These are phyloP conservation scores for Aureobasidium melanogenum DNA, from an alignment of 2,329 filamentous ascomycete species.

Conservation along the genomic window DNA sequence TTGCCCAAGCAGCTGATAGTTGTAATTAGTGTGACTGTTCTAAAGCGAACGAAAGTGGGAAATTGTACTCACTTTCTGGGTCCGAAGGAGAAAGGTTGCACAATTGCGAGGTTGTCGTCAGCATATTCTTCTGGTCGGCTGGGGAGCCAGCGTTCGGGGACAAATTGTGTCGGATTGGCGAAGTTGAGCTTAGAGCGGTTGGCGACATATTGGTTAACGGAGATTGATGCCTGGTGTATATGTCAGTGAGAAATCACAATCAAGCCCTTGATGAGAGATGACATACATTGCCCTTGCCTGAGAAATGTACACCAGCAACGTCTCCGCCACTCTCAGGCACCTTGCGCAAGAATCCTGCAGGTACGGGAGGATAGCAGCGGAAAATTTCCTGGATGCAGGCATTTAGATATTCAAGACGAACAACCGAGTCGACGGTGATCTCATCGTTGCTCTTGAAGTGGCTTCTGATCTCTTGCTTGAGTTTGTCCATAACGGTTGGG, in stretches of 20 bases:
- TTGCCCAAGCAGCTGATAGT: slow-evolving; percentile 15
- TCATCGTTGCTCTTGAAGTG: slow-evolving; percentile 27
- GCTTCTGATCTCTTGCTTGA: slow-evolving; percentile 34
- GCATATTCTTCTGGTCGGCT: slow-evolving; percentile 18
- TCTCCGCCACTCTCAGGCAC: slow-evolving; percentile 21
- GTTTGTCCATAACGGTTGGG: slow-evolving; percentile 27
- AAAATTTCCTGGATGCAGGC: slow-evolving; percentile 40
- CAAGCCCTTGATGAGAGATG: too few relatives aligned
- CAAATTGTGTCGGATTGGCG: slow-evolving; percentile 19
- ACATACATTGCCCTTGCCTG: slow-evolving; percentile 17
- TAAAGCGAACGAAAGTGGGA: background rate
- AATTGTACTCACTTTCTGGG: slow-evolving; percentile 20
- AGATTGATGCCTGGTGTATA: slow-evolving; percentile 11
- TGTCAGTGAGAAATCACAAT: background rate
- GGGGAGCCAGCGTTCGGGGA: slow-evolving; percentile 33
- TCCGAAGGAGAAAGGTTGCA: slow-evolving; percentile 28
- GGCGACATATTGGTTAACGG: slow-evolving; percentile 15
- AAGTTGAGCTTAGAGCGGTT: slow-evolving; percentile 24
- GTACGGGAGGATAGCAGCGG: slow-evolving; percentile 38
- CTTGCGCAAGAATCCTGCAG: slow-evolving; percentile 27
- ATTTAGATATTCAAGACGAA: slow-evolving; percentile 29
- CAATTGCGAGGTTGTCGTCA: slow-evolving; percentile 20
- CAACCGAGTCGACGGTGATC: slow-evolving; percentile 20
- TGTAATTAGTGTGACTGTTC: background rate
- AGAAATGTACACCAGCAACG: slow-evolving; percentile 22